Conservation (phyloP, 2,329 filamentous ascomycete species). For the Fusarium floridanum region DNA sequence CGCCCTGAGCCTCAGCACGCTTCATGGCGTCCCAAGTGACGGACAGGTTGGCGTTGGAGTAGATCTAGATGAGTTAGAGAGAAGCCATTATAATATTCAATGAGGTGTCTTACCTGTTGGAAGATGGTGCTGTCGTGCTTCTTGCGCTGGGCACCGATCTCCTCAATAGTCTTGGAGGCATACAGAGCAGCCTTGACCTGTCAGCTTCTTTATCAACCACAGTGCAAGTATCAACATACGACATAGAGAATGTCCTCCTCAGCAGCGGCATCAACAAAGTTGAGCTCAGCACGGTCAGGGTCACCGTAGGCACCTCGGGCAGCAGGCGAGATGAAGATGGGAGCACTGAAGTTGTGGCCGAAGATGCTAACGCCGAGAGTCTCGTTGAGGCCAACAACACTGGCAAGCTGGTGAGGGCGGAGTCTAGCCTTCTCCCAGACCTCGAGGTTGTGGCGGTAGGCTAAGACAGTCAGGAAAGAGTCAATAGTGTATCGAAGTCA, state of each 20-base stretch:
- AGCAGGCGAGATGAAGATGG: conserved; percentile 64
- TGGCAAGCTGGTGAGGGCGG: conserved; percentile 51
- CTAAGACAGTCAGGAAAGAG: not conserved
- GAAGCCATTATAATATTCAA: too few species aligned
- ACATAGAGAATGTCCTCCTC: conserved; percentile 62
- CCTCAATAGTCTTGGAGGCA: conserved; percentile 51
- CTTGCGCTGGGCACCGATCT: conserved; percentile 46
- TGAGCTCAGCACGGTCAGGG: conserved; percentile 58
- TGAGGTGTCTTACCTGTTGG: conserved; percentile 45
- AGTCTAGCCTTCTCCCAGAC: conserved; percentile 60
- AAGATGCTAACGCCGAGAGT: conserved; percentile 57
- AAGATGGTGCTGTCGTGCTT: conserved; percentile 49
- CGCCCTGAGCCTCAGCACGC: conserved; percentile 50
- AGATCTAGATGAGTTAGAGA: conserved; percentile 33
- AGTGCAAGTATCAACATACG: conserved; percentile 27
- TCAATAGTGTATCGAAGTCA: not conserved
- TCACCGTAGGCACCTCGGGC: conserved; percentile 59
- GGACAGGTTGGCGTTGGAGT: conserved; percentile 51
- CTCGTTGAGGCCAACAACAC: conserved; percentile 52
- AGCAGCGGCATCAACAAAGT: conserved; percentile 60
- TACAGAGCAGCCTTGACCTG: conserved; percentile 46
- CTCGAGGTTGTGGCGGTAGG: conserved; percentile 65
- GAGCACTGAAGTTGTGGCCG: conserved; percentile 61
- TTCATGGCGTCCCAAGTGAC: conserved; percentile 51
- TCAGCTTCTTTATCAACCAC: not conserved